A percentile compares a stretch with the other conserved stretches of the same genome.
Evolutionary conservation across 495 filamentous ascomycete genomes (phyloP).

Genomic region (Penicillium tannophilum): DNA sequence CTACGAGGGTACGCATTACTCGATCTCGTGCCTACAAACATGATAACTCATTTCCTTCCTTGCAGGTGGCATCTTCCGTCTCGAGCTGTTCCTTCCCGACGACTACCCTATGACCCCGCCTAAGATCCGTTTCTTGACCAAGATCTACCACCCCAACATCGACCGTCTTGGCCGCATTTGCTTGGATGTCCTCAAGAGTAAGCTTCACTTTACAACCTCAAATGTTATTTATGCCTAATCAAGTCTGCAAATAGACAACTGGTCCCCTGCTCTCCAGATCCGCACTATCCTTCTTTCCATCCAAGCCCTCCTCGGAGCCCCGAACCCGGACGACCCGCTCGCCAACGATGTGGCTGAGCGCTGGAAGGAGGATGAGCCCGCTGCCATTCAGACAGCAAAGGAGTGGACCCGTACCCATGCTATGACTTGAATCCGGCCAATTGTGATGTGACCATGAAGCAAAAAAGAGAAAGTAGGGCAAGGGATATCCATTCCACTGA

Average conservation of each 20-base stretch:
- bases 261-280: conserved; percentile 97
- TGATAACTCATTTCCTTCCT: conserved; percentile 13
- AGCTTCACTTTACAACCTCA: neutral
- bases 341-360: conserved; percentile 97
- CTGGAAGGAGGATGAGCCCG: conserved; percentile 94
- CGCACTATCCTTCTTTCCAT: conserved; percentile 97
- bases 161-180: conserved; percentile 97
- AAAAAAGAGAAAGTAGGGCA: conserved; percentile 10
- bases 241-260: conserved; percentile 69
- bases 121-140: conserved; percentile 97
- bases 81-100: conserved; percentile 98
- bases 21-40: neutral
- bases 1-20: conserved; percentile 71
- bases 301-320: conserved; percentile 92
- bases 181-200: conserved; percentile 96
- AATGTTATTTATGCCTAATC: neutral
- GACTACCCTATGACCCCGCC: conserved; percentile 99
- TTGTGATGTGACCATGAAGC: conserved; percentile 45
- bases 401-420: conserved; percentile 87
- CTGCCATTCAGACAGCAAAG: conserved; percentile 84
- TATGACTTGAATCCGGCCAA: conserved; percentile 46
- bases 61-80: conserved; percentile 89
- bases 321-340: conserved; percentile 95
- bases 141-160: conserved; percentile 99
- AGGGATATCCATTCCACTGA: conserved; percentile 2